phyloP scores from a whole-genome alignment of 169 alveolate genomes.

The Eimeria necatrix region DNA sequence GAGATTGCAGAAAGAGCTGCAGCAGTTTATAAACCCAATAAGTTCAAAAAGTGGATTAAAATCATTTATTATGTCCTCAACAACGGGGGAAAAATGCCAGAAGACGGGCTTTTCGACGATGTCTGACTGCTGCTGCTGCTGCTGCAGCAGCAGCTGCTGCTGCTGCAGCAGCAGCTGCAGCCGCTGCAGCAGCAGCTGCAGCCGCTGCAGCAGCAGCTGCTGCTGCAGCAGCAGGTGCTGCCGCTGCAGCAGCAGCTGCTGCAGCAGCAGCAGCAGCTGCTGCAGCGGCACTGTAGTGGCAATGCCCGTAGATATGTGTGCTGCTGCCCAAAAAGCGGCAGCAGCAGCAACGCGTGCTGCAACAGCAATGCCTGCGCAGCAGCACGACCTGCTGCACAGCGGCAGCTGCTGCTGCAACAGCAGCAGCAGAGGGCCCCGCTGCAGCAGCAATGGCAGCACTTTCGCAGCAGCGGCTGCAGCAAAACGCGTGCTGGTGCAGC shows the following conservation, averaged over 20 bases:
- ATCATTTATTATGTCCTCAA: not conserved
- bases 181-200: not conserved
- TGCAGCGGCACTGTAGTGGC: not conserved
- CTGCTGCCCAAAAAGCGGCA: no score
- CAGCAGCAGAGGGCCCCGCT: no score
- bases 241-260: not conserved
- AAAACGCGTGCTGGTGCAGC: no score
- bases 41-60: not conserved
- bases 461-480: no score
- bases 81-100: not conserved
- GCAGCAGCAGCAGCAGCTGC: slow-evolving; percentile 19
- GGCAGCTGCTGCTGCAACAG: no score
- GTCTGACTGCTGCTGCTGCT: not conserved
- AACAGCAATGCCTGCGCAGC: no score
- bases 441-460: no score
- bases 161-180: not conserved
- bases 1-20: not conserved
- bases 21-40: not conserved
- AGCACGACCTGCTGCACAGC: no score
- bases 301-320: no score
- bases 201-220: slow-evolving; percentile 9
- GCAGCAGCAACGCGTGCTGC: no score
- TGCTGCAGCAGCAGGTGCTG: slow-evolving; percentile 15
- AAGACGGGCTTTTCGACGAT: not conserved
- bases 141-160: not conserved